These are phyloP conservation scores for Clarireedia paspali DNA, from an alignment of 2,329 filamentous ascomycete species.

Conservation along the genomic window DNA sequence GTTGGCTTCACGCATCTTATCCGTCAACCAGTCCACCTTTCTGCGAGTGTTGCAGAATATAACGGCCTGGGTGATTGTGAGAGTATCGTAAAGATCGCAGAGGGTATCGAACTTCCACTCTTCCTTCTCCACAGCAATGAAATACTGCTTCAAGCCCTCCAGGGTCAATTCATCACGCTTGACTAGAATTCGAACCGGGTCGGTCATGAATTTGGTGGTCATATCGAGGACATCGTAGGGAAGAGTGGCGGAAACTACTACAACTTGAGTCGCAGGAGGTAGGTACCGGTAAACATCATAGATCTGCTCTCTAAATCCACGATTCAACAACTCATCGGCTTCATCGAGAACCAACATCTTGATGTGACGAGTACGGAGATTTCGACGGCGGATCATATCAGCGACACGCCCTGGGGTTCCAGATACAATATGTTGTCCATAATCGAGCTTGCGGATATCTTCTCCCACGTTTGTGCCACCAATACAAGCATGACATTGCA, in stretches of 20 bases:
- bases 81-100: constrained; percentile 95
- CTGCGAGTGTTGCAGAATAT: constrained; percentile 99
- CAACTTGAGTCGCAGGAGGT: constrained; percentile 94
- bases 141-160: constrained; percentile 97
- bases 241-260: constrained; percentile 91
- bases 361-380: constrained; percentile 65
- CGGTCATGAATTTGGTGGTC: constrained; percentile 99
- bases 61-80: constrained; percentile 97
- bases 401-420: constrained; percentile 93
- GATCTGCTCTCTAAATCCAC: constrained; percentile 96
- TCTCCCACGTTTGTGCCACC: constrained; percentile 97
- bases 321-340: constrained; percentile 75
- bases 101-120: constrained; percentile 99
- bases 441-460: constrained; percentile 94
- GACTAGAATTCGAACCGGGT: constrained; percentile 90
- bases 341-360: constrained; percentile 75
- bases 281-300: constrained; percentile 98
- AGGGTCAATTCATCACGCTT: constrained; percentile 98
- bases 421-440: constrained; percentile 95
- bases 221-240: constrained; percentile 98
- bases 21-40: constrained; percentile 98
- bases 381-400: constrained; percentile 72
- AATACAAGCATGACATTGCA: constrained; percentile 97
- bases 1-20: constrained; percentile 98
- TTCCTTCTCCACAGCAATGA: constrained; percentile 98